phyloP scores from a whole-genome alignment of 495 filamentous ascomycete genomes.

The Sordaria brevicollis region DNA sequence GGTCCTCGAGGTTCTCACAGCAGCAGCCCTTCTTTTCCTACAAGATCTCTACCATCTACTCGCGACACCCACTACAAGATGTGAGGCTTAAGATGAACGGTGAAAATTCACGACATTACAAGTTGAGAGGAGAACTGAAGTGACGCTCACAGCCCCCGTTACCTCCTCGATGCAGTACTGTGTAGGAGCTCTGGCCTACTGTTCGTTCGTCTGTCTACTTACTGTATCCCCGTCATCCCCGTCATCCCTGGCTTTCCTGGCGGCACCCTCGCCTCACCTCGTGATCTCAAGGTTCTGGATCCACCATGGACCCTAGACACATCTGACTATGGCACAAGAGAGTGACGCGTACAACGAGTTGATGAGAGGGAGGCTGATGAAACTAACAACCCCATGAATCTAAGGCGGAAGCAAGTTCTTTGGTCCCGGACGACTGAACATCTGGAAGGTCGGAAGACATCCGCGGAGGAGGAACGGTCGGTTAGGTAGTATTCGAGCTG shows the following conservation, averaged over 20 bases:
- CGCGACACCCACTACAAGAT: slow-evolving; percentile 4
- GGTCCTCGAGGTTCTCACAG: too few species aligned
- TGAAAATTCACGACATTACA: too few species aligned
- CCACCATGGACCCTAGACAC: neutral
- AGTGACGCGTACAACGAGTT: too few species aligned
- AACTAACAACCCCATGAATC: neutral
- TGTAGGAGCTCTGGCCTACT: neutral
- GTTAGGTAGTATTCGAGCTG: neutral
- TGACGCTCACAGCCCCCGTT: too few species aligned
- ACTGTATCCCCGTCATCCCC: too few species aligned
- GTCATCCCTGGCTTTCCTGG: too few species aligned
- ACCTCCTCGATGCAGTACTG: too few species aligned
- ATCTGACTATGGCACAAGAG: neutral
- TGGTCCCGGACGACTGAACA: neutral
- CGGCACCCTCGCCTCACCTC: neutral
- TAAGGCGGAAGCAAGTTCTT: neutral
- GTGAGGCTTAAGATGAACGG: slow-evolving; percentile 6
- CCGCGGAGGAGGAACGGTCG: too few species aligned
- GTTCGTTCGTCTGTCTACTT: neutral
- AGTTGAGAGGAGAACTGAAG: too few species aligned
- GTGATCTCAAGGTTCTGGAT: neutral
- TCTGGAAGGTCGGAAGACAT: neutral
- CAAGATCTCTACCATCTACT: too few species aligned
- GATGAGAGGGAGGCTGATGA: neutral
- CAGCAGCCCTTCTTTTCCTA: too few species aligned